A percentile compares a stretch with the other conserved stretches of the same genome.
phyloP scores from a whole-genome alignment of 129 eudicot genomes.

The Daucus carota region DNA sequence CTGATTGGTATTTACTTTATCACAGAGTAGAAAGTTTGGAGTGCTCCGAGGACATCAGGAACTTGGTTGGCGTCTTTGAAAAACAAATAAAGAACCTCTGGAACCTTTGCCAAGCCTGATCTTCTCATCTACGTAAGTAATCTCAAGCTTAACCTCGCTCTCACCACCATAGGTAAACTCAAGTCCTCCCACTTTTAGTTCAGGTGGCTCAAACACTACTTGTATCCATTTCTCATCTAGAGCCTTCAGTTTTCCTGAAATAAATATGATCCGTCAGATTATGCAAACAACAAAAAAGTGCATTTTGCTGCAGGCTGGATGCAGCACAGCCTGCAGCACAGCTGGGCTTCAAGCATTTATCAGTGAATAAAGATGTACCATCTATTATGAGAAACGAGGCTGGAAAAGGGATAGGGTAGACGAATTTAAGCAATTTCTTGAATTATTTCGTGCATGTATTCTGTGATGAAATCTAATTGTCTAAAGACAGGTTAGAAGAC shows the following conservation, averaged over 20 bases:
- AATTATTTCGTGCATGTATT: not conserved
- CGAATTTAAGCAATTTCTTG: not conserved
- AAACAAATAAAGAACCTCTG: conserved; percentile 89
- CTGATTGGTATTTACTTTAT: not conserved
- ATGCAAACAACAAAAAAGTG: not conserved
- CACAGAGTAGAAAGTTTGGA: not conserved
- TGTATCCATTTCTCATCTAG: conserved; percentile 93
- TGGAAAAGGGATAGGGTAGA: not conserved
- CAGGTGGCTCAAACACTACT: conserved; percentile 89
- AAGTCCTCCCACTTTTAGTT: conserved; percentile 62
- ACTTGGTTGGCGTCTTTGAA: conserved; percentile 45
- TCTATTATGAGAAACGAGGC: not conserved
- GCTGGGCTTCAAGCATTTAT: not conserved
- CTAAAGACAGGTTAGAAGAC: not conserved
- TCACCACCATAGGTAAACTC: conserved; percentile 75
- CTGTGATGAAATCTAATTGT: not conserved
- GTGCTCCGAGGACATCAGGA: not conserved
- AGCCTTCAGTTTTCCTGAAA: conserved; percentile 68
- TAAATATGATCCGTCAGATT: not conserved
- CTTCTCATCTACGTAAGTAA: conserved; percentile 79
- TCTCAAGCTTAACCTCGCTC: conserved; percentile 89
- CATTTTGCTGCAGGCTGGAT: not conserved
- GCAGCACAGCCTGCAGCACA: too few species aligned
- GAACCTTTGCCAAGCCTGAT: conserved; percentile 87
- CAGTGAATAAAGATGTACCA: not conserved